Conservation (phyloP, 306 rosid species). For the Urtica urens region DNA sequence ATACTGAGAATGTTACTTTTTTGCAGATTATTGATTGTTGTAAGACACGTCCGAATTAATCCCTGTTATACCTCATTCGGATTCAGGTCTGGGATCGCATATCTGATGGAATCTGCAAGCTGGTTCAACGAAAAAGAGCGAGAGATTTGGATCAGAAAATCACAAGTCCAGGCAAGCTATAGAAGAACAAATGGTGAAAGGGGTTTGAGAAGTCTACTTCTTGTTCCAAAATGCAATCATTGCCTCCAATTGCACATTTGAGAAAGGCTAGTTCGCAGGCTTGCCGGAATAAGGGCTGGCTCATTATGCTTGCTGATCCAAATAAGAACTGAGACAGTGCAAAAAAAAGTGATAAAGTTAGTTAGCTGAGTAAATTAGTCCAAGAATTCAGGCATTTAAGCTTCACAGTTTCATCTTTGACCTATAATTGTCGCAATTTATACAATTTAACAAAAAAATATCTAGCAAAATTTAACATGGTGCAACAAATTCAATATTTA, state of each 20-base stretch:
- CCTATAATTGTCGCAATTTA: background rate
- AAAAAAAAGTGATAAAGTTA: background rate
- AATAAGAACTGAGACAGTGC: slow-evolving; percentile 58
- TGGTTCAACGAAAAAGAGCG: slow-evolving; percentile 19
- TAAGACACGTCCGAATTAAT: background rate
- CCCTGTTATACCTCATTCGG: slow-evolving; percentile 54
- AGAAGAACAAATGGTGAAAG: slow-evolving; percentile 10
- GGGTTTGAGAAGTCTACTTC: slow-evolving; percentile 25
- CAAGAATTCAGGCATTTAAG: background rate
- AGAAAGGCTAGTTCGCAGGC: slow-evolving; percentile 62
- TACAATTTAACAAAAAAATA: background rate
- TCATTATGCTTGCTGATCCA: slow-evolving; percentile 53
- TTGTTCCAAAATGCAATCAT: slow-evolving; percentile 33
- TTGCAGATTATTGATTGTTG: background rate
- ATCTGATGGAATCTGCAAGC: slow-evolving; percentile 46
- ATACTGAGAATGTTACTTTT: background rate
- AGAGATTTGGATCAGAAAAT: slow-evolving; percentile 10
- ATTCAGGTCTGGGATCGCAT: slow-evolving; percentile 37
- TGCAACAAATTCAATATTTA: background rate
- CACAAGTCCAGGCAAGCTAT: slow-evolving; percentile 14
- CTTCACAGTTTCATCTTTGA: background rate
- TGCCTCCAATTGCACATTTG: slow-evolving; percentile 37
- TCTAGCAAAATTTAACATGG: background rate
- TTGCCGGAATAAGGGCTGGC: slow-evolving; percentile 49
- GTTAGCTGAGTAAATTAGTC: no score